These are phyloP conservation scores for Pseudogymnoascus sp. DNA, from an alignment of 2,329 filamentous ascomycete species.

Conservation along the genomic window DNA sequence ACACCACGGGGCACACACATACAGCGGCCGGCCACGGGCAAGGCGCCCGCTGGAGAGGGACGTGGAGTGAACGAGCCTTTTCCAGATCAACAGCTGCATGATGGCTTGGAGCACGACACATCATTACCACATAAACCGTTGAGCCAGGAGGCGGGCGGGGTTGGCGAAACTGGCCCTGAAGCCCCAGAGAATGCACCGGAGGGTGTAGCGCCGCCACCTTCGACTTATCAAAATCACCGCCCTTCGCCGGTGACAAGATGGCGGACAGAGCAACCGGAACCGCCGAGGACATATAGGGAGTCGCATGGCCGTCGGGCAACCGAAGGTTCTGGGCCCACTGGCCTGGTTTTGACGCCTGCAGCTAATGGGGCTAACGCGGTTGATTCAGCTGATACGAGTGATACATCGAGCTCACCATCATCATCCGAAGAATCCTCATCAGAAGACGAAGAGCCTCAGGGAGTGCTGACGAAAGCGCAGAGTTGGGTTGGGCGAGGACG, in stretches of 20 bases:
- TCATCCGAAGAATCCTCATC: constrained; percentile 3
- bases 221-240: background rate
- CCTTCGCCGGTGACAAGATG: background rate
- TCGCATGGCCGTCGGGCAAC: background rate
- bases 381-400: background rate
- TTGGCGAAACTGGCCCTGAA: background rate
- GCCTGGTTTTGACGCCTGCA: background rate
- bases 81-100: background rate
- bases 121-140: background rate
- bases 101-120: background rate
- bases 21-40: background rate
- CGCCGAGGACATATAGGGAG: background rate
- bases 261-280: background rate
- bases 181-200: too few relatives aligned
- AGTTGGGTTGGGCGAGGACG: constrained; percentile 2
- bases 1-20: background rate
- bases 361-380: background rate
- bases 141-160: background rate
- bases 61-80: background rate
- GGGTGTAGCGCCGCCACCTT: background rate
- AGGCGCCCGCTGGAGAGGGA: background rate
- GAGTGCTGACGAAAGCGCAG: background rate
- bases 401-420: constrained; percentile 1
- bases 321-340: background rate
- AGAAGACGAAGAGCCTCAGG: background rate